These are phyloP conservation scores for Schizophyllum amplum DNA, from an alignment of 1,284 basidiomycete species.

Conservation along the genomic window DNA sequence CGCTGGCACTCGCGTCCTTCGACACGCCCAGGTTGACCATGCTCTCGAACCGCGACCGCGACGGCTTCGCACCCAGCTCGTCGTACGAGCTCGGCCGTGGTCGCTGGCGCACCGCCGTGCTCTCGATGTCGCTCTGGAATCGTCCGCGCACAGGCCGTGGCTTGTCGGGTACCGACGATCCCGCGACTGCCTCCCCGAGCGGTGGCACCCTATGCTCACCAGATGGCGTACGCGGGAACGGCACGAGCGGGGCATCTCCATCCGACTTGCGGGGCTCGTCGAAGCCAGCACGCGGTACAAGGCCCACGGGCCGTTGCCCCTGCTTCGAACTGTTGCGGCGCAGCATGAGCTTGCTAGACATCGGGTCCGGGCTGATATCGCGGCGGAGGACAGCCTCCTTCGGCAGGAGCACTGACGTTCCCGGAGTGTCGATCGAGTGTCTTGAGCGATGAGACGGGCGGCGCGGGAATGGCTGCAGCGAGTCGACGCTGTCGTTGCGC, in stretches of 20 bases:
- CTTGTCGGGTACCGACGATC: constrained; percentile 23
- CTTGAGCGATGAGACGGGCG: constrained; percentile 55
- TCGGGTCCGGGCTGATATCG: constrained; percentile 49
- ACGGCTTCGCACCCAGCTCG: constrained; percentile 44
- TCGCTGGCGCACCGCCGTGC: constrained; percentile 40
- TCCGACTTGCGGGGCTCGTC: constrained; percentile 25
- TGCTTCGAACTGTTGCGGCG: constrained; percentile 51
- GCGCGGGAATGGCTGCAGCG: constrained; percentile 38
- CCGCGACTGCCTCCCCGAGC: constrained; percentile 5
- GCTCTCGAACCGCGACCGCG: constrained; percentile 57
- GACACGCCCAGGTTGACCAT: constrained; percentile 52
- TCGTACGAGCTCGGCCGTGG: constrained; percentile 62
- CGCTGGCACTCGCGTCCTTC: constrained; percentile 52
- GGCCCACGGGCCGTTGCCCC: constrained; percentile 38
- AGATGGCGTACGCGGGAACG: constrained; percentile 54
- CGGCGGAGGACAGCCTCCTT: constrained; percentile 45
- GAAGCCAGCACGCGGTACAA: constrained; percentile 31
- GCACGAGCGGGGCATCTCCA: constrained; percentile 35
- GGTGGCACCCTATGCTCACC: constrained; percentile 27
- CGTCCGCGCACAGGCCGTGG: constrained; percentile 49
- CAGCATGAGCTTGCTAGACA: constrained; percentile 39
- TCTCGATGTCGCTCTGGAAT: constrained; percentile 66
- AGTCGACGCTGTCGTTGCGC: constrained; percentile 39
- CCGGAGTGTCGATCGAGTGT: constrained; percentile 43
- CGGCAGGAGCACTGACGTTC: constrained; percentile 39